Evolutionary conservation across 345 rosid species (phyloP), one percentile per base, ranked within the genome.

Genomic region (Salix purpurea): DNA sequence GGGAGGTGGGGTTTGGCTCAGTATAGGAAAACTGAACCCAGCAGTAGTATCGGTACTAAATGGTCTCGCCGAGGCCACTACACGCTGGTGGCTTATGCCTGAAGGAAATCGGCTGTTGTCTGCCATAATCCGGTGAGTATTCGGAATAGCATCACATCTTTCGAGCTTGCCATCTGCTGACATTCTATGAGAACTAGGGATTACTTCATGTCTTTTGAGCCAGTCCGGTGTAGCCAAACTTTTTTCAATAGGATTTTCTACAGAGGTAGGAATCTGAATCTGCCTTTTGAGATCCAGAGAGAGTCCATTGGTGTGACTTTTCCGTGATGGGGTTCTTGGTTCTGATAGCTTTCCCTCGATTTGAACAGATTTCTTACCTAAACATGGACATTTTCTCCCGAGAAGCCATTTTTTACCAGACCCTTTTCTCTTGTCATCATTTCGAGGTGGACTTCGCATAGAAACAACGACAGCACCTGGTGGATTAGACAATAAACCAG

Each of bases 331-430:
- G 19, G 87, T 75, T 77, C 72, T 88, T 32, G 82, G 77, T 71
- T 84, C 84, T 2, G 83, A 73, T 30, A 70, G 30, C 5, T 80
- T 85, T 42, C 81, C 91, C 84, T 95, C 86, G 15, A 91, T 90
- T 42, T 85, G 91, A 72, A 95, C 94, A 2, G 99, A 95, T 74
- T 77, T 83, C 77, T 77, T 80, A 26, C 81, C 81, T 16, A 87
- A 84, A 65, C 98, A 93, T 0, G 97, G 92, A 71, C 98, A 96
- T 74, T 82, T 86, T 73, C 85, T 82, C 26, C 90, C 74, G 15
- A 90, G 88, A 80, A 87, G 80, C 95, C 90, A 88, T 74, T 76
- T 90, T 12, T 79, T 26, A 0, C 83, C 78, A 26, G 82, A 64
- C 44, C 79, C 52, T 58, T 60, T 75, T 74, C 74, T 83, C 81